phyloP scores from a whole-genome alignment of 257 asterid genomes.

The Nicotiana knightiana region DNA sequence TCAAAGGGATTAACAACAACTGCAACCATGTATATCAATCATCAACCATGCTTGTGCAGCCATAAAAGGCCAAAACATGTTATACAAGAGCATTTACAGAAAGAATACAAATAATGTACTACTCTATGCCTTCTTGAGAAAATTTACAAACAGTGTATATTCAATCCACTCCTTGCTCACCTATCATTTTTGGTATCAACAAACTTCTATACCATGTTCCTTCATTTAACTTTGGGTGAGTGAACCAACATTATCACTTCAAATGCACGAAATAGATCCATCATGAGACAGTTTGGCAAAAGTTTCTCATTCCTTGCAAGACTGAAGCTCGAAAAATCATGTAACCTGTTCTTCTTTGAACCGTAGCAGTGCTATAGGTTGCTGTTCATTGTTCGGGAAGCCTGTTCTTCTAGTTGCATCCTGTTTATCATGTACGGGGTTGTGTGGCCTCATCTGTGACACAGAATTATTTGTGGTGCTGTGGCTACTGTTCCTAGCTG shows the following conservation, averaged over 20 bases:
- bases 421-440: constrained; percentile 21
- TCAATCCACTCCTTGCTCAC: neutral
- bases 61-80: neutral
- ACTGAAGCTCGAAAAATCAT: constrained; percentile 5
- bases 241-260: neutral
- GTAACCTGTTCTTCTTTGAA: constrained; percentile 69
- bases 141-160: neutral
- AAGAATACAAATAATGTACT: neutral
- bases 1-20: neutral
- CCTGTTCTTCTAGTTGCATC: constrained; percentile 22
- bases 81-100: neutral
- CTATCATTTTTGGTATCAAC: neutral
- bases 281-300: neutral
- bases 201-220: neutral
- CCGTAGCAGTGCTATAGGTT: constrained; percentile 36
- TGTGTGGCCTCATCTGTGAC: constrained; percentile 44
- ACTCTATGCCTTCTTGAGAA: neutral
- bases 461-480: constrained; percentile 31
- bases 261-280: neutral
- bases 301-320: neutral
- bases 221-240: neutral
- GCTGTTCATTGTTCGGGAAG: constrained; percentile 39
- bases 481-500: constrained; percentile 58
- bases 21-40: neutral
- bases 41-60: neutral